These are phyloP conservation scores for Xylaria sp. DNA, from an alignment of 2,329 filamentous ascomycete species.

Conservation along the genomic window DNA sequence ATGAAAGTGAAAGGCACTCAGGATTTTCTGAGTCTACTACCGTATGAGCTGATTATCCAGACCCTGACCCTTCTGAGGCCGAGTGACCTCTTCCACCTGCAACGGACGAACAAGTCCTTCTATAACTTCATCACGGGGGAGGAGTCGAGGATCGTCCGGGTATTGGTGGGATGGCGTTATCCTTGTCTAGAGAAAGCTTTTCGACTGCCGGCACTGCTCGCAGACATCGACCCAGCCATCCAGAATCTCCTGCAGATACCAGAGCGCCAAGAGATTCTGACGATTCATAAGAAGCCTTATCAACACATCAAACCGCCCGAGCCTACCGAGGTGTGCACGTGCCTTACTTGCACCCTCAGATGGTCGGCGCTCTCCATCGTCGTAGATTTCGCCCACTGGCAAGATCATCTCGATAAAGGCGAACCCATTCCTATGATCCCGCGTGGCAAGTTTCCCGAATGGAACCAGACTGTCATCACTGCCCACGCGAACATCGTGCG, in stretches of 20 bases:
- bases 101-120: slow-evolving; percentile 56
- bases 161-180: slow-evolving; percentile 61
- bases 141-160: slow-evolving; percentile 55
- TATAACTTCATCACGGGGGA: slow-evolving; percentile 58
- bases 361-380: slow-evolving; percentile 67
- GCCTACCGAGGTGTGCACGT: slow-evolving; percentile 63
- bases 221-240: slow-evolving; percentile 46
- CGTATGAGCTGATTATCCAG: slow-evolving; percentile 63
- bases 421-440: slow-evolving; percentile 64
- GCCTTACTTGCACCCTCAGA: slow-evolving; percentile 64
- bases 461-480: slow-evolving; percentile 61
- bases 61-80: slow-evolving; percentile 60
- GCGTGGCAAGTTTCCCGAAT: slow-evolving; percentile 58
- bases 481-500: slow-evolving; percentile 57
- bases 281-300: slow-evolving; percentile 62
- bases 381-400: slow-evolving; percentile 69
- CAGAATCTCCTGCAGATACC: slow-evolving; percentile 48
- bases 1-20: slow-evolving; percentile 49
- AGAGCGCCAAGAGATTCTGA: slow-evolving; percentile 56
- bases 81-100: slow-evolving; percentile 61
- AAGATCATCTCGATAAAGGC: slow-evolving; percentile 60
- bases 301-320: slow-evolving; percentile 63
- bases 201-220: slow-evolving; percentile 59
- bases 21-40: slow-evolving; percentile 56
- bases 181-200: slow-evolving; percentile 63